phyloP scores from a whole-genome alignment of 352 stramenopile genomes.

The Globisporangium barbulae region DNA sequence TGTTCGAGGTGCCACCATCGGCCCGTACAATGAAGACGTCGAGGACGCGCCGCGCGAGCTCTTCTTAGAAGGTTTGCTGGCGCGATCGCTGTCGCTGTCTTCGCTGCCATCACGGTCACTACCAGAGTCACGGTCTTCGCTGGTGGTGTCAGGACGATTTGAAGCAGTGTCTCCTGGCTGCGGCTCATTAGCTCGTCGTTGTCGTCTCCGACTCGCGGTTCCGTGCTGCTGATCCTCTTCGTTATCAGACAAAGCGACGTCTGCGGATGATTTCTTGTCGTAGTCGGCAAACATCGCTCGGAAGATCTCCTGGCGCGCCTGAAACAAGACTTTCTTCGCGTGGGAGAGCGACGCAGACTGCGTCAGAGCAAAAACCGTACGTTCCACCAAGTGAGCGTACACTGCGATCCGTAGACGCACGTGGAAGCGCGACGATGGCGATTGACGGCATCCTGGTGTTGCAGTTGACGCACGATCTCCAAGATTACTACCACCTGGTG shows the following conservation, averaged over 20 bases:
- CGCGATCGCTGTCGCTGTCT: neutral
- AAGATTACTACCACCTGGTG: neutral
- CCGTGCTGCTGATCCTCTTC: constrained; percentile 3
- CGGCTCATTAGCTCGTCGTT: constrained; percentile 2
- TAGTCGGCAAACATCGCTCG: constrained; percentile 46
- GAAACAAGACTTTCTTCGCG: constrained; percentile 23
- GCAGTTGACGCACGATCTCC: neutral
- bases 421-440: constrained; percentile 28
- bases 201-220: constrained; percentile 1
- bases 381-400: constrained; percentile 44
- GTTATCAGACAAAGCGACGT: neutral
- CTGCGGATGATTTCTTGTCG: constrained; percentile 14
- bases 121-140: neutral
- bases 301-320: constrained; percentile 41
- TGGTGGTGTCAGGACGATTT: neutral
- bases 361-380: constrained; percentile 28
- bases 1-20: constrained; percentile 20
- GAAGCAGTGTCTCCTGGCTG: neutral
- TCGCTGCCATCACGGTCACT: neutral
- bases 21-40: constrained; percentile 13
- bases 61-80: neutral
- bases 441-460: neutral
- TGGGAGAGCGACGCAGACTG: constrained; percentile 31
- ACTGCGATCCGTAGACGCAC: constrained; percentile 40
- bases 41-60: neutral